Conservation (phyloP, 345 rosid genomes). For the Pistacia atlantica region DNA sequence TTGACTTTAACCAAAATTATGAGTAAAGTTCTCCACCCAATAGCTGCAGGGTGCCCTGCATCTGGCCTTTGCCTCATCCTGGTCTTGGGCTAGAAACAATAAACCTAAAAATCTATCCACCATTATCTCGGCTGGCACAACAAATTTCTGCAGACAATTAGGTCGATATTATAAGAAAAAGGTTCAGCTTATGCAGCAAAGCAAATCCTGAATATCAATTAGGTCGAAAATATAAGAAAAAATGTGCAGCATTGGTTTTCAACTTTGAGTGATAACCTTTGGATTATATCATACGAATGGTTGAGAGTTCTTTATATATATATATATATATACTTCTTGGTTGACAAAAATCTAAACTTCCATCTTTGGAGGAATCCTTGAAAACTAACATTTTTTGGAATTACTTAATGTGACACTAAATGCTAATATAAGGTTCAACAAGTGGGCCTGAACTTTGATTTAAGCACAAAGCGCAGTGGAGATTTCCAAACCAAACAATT, state of each 20-base stretch:
- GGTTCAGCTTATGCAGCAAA: background rate
- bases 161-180: background rate
- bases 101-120: background rate
- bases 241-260: too few species aligned
- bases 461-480: background rate
- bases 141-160: background rate
- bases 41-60: conserved; percentile 17
- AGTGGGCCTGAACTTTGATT: background rate
- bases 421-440: background rate
- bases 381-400: background rate
- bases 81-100: conserved; percentile 12
- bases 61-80: conserved; percentile 23
- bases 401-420: background rate
- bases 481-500: background rate
- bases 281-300: too few species aligned
- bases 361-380: background rate
- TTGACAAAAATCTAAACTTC: background rate
- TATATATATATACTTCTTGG: background rate
- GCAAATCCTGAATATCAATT: too few species aligned
- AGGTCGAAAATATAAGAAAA: too few species aligned
- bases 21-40: background rate
- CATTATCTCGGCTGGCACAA: background rate
- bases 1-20: too few species aligned
- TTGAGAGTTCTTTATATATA: too few species aligned
- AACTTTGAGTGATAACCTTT: too few species aligned